These are phyloP conservation scores for Phytomonas francai DNA, from an alignment of 208 protist species.

Conservation along the genomic window DNA sequence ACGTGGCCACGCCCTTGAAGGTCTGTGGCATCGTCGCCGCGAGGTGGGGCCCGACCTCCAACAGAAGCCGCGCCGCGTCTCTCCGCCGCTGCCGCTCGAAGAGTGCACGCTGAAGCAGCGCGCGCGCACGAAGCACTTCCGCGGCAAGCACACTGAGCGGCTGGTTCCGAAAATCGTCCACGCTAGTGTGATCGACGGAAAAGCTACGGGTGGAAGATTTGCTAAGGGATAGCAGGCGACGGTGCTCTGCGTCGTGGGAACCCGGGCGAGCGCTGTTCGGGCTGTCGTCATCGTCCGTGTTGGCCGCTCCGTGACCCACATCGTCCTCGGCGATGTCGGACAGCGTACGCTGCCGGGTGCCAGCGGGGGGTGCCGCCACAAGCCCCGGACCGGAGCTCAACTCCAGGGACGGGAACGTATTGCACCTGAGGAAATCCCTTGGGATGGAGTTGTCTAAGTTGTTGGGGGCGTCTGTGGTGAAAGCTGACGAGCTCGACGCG, in stretches of 20 bases:
- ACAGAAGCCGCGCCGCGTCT: constrained; percentile 17
- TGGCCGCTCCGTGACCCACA: too few relatives aligned
- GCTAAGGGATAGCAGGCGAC: constrained; percentile 15
- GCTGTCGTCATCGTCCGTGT: too few relatives aligned
- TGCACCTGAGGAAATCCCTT: too few relatives aligned
- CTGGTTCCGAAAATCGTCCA: constrained; percentile 59
- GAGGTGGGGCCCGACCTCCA: constrained; percentile 14
- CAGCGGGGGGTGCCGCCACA: too few relatives aligned
- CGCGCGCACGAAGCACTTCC: constrained; percentile 35
- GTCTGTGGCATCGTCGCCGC: constrained; percentile 18
- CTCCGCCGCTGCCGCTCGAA: constrained; percentile 18
- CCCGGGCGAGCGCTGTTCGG: not conserved
- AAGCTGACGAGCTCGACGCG: too few relatives aligned
- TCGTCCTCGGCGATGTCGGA: too few relatives aligned
- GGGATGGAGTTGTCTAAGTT: too few relatives aligned
- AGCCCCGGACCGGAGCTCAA: too few relatives aligned
- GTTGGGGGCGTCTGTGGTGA: too few relatives aligned
- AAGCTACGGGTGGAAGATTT: constrained; percentile 5
- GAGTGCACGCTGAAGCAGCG: constrained; percentile 25
- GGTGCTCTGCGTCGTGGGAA: not conserved
- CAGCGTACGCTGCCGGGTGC: too few relatives aligned
- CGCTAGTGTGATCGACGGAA: constrained; percentile 33
- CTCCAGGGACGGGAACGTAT: too few relatives aligned
- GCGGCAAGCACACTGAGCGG: constrained; percentile 31
- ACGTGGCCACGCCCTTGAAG: constrained; percentile 7